These are phyloP conservation scores for Cercospora berteroae DNA, from an alignment of 2,329 filamentous ascomycete species.

Conservation along the genomic window DNA sequence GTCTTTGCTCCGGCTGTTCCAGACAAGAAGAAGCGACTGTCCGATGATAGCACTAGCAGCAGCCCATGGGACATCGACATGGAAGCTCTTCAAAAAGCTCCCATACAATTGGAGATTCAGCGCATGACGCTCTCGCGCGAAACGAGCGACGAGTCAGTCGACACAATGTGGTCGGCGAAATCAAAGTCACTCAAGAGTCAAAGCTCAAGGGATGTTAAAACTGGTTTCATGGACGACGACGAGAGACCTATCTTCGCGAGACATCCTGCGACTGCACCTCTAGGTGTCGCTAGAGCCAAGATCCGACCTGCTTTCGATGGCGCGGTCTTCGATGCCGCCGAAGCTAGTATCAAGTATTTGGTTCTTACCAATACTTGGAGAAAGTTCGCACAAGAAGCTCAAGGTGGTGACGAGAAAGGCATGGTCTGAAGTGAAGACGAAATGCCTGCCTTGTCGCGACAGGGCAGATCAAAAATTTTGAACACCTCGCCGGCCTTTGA, in stretches of 20 bases:
- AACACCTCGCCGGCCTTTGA: background rate
- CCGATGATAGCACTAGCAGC: constrained; percentile 9
- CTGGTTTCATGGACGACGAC: constrained; percentile 7
- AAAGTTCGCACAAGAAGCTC: constrained; percentile 23
- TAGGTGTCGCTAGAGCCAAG: constrained; percentile 18
- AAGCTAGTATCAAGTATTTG: constrained; percentile 63
- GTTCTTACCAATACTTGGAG: constrained; percentile 69
- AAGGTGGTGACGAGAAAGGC: constrained; percentile 1
- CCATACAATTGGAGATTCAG: constrained; percentile 16
- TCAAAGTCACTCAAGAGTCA: background rate
- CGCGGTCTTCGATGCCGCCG: constrained; percentile 58
- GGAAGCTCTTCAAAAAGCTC: background rate
- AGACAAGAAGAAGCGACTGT: constrained; percentile 16
- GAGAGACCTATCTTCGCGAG: constrained; percentile 14
- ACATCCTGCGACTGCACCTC: constrained; percentile 17
- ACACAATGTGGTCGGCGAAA: constrained; percentile 11
- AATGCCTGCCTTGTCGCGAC: background rate
- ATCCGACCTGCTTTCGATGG: constrained; percentile 45
- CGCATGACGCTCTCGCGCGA: constrained; percentile 19
- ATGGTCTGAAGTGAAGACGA: background rate
- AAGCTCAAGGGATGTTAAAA: background rate
- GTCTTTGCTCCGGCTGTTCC: constrained; percentile 49
- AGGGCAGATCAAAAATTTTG: background rate
- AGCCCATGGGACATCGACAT: constrained; percentile 21
- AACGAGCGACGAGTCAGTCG: constrained; percentile 12